These are phyloP conservation scores for Candida jianshihensis DNA, from an alignment of 805 yeast genomes.

Conservation along the genomic window DNA sequence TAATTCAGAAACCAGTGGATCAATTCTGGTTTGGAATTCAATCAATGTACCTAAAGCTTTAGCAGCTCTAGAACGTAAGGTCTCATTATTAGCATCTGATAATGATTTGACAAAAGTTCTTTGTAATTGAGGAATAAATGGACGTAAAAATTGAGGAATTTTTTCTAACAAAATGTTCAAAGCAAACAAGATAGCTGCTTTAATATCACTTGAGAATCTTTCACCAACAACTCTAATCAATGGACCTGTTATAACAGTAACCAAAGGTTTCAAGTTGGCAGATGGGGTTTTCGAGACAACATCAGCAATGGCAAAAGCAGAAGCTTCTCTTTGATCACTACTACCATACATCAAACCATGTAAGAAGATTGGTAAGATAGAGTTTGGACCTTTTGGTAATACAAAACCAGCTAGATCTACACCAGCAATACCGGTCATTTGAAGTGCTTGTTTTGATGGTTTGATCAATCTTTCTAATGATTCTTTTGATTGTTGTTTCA, in stretches of 20 bases:
- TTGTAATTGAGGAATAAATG: constrained; percentile 95
- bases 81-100: constrained; percentile 67
- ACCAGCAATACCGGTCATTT: constrained; percentile 53
- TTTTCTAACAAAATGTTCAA: constrained; percentile 69
- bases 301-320: constrained; percentile 87
- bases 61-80: constrained; percentile 79
- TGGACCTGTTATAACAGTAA: constrained; percentile 94
- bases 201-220: constrained; percentile 83
- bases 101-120: constrained; percentile 92
- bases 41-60: constrained; percentile 83
- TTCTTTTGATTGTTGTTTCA: constrained; percentile 69
- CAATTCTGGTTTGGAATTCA: constrained; percentile 87
- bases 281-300: constrained; percentile 82
- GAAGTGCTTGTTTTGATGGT: constrained; percentile 74
- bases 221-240: constrained; percentile 97
- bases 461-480: constrained; percentile 68
- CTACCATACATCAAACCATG: constrained; percentile 96
- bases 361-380: constrained; percentile 83
- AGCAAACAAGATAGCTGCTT: constrained; percentile 88
- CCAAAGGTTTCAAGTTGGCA: constrained; percentile 75
- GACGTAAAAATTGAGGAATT: constrained; percentile 86
- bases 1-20: constrained; percentile 82
- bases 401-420: constrained; percentile 67
- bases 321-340: constrained; percentile 70
- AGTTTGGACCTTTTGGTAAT: constrained; percentile 75